These are phyloP conservation scores for Pseudogymnoascus sp. DNA, from an alignment of 2,329 filamentous ascomycete species.

Conservation along the genomic window DNA sequence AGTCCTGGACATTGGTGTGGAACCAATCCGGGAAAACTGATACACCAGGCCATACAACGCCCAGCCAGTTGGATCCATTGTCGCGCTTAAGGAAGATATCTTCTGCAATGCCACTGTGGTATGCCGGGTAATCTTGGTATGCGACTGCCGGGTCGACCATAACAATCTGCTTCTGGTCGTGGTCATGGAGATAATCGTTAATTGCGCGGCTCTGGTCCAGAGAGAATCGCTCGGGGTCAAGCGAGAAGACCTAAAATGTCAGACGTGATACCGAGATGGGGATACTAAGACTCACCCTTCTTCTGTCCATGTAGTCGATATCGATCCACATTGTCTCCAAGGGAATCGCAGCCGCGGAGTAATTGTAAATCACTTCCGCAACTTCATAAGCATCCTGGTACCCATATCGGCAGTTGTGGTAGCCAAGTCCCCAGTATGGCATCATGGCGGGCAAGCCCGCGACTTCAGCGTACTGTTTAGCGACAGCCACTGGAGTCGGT, in stretches of 20 bases:
- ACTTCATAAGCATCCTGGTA: constrained; percentile 56
- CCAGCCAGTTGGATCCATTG: constrained; percentile 50
- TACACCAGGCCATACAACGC: constrained; percentile 71
- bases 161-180: constrained; percentile 62
- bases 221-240: constrained; percentile 57
- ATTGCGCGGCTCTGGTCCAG: constrained; percentile 55
- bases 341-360: constrained; percentile 55
- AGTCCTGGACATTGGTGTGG: constrained; percentile 51
- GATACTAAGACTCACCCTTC: constrained; percentile 30
- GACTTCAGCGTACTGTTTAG: constrained; percentile 50
- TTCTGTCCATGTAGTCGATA: constrained; percentile 51
- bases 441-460: constrained; percentile 51
- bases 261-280: background rate
- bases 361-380: constrained; percentile 60
- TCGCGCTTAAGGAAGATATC: constrained; percentile 39
- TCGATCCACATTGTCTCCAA: constrained; percentile 64
- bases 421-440: constrained; percentile 57
- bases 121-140: constrained; percentile 43
- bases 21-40: constrained; percentile 75
- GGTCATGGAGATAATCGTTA: constrained; percentile 56
- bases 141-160: constrained; percentile 68
- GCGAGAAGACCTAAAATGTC: constrained; percentile 44
- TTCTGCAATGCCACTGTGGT: constrained; percentile 42
- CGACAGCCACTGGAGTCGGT: constrained; percentile 48
- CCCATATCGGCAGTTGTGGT: constrained; percentile 57